Evolutionary conservation across 2,329 filamentous ascomycete species (phyloP).

Genomic region (Cladosporium halotolerans): DNA sequence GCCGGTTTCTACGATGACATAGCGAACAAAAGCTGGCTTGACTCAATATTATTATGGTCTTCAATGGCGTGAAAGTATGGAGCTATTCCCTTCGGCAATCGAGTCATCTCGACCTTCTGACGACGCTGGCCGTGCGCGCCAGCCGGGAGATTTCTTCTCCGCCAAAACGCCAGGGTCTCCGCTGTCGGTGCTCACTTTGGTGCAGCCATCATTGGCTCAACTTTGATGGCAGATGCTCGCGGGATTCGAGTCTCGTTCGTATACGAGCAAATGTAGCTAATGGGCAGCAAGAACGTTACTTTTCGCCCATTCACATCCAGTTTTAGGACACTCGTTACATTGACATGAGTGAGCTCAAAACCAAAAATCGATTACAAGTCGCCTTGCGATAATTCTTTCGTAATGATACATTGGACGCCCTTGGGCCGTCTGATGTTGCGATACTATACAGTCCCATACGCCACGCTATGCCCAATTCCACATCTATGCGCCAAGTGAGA

Average conservation of each 20-base stretch:
- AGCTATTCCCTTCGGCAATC: neutral
- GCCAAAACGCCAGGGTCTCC: neutral
- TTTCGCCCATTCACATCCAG: too few species aligned
- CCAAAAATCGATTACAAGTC: too few species aligned
- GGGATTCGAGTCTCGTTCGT: too few species aligned
- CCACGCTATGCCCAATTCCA: neutral
- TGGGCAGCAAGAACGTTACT: too few species aligned
- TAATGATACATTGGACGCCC: conserved; percentile 5
- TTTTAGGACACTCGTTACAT: too few species aligned
- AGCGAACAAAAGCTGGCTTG: neutral
- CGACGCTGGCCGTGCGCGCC: conserved; percentile 4
- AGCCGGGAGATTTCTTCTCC: neutral
- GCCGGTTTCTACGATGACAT: neutral
- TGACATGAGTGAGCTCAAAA: too few species aligned
- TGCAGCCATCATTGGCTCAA: too few species aligned
- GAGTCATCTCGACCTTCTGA: conserved; percentile 9
- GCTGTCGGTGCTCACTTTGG: too few species aligned
- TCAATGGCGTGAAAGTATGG: neutral
- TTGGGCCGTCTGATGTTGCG: neutral
- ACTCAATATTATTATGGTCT: conserved; percentile 1
- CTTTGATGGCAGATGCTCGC: too few species aligned
- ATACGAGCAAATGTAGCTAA: too few species aligned
- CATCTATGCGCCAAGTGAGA: conserved; percentile 48
- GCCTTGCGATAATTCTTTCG: neutral
- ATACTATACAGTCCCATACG: conserved; percentile 7